These are phyloP conservation scores for Erythrophleum ivorense DNA, from an alignment of 331 rosid genomes.

Conservation along the genomic window DNA sequence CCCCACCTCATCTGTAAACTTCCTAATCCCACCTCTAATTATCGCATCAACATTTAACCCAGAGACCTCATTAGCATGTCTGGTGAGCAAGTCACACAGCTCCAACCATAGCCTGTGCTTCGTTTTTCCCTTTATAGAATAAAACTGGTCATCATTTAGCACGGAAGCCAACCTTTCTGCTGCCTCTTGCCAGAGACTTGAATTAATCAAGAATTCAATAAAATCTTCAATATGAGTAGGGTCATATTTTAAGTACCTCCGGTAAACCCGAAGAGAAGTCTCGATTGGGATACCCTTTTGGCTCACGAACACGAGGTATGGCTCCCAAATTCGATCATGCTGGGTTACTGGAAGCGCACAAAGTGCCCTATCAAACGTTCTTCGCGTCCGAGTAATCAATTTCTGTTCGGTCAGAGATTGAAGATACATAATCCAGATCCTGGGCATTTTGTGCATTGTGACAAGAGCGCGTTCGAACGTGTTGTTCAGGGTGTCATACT, in stretches of 20 bases:
- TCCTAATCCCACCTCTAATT: constrained; percentile 91
- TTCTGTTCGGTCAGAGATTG: constrained; percentile 70
- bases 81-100: constrained; percentile 85
- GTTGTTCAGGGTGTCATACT: constrained; percentile 68
- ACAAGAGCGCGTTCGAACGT: constrained; percentile 93
- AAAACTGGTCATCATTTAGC: constrained; percentile 78
- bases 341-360: constrained; percentile 91
- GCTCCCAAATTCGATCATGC: constrained; percentile 95
- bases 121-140: constrained; percentile 84
- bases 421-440: constrained; percentile 85
- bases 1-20: constrained; percentile 90
- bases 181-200: constrained; percentile 88
- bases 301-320: constrained; percentile 73
- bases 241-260: constrained; percentile 86
- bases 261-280: constrained; percentile 84
- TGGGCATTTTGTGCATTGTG: constrained; percentile 96
- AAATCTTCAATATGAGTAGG: constrained; percentile 88
- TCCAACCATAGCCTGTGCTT: constrained; percentile 89
- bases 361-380: constrained; percentile 86
- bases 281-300: constrained; percentile 85
- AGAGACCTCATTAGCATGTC: constrained; percentile 84
- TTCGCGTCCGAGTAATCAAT: constrained; percentile 61
- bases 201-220: constrained; percentile 77
- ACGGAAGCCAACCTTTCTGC: constrained; percentile 87
- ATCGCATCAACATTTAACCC: constrained; percentile 93